A percentile compares a stretch with the other conserved stretches of the same genome.
Evolutionary conservation across 139 green algal genomes (phyloP).

Genomic region (Picochlorum sp.): DNA sequence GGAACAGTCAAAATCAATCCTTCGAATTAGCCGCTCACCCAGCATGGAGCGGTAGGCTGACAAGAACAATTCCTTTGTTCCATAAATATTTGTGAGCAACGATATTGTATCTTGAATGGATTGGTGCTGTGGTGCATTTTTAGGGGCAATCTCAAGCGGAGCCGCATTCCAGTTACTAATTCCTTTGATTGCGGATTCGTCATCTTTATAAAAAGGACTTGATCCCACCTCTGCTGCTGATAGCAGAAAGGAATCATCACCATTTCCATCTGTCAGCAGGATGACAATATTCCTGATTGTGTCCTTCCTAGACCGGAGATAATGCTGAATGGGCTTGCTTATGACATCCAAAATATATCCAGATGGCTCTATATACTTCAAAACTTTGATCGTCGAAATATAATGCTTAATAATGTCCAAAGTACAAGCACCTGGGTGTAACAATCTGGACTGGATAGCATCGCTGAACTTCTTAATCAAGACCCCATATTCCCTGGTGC

Average conservation of each 20-base stretch:
- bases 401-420: slow-evolving; percentile 86
- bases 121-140: slow-evolving; percentile 15
- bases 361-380: slow-evolving; percentile 43
- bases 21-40: slow-evolving; percentile 69
- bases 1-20: slow-evolving; percentile 67
- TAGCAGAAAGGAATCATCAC: slow-evolving; percentile 39
- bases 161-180: slow-evolving; percentile 32
- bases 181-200: slow-evolving; percentile 19
- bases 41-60: slow-evolving; percentile 85
- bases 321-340: slow-evolving; percentile 57
- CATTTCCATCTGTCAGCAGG: slow-evolving; percentile 76
- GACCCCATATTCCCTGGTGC: slow-evolving; percentile 48
- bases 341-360: slow-evolving; percentile 69
- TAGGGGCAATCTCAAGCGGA: slow-evolving; percentile 12
- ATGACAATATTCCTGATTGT: slow-evolving; percentile 88
- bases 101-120: slow-evolving; percentile 56
- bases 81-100: slow-evolving; percentile 79
- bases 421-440: slow-evolving; percentile 82
- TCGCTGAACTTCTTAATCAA: slow-evolving; percentile 25
- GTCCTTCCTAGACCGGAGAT: slow-evolving; percentile 68
- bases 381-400: slow-evolving; percentile 65
- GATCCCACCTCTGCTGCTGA: slow-evolving; percentile 30
- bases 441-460: slow-evolving; percentile 40
- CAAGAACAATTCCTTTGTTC: slow-evolving; percentile 77
- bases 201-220: slow-evolving; percentile 15